These are phyloP conservation scores for Vitis vinifera DNA, from an alignment of 164 flowering plant genomes.

Conservation along the genomic window DNA sequence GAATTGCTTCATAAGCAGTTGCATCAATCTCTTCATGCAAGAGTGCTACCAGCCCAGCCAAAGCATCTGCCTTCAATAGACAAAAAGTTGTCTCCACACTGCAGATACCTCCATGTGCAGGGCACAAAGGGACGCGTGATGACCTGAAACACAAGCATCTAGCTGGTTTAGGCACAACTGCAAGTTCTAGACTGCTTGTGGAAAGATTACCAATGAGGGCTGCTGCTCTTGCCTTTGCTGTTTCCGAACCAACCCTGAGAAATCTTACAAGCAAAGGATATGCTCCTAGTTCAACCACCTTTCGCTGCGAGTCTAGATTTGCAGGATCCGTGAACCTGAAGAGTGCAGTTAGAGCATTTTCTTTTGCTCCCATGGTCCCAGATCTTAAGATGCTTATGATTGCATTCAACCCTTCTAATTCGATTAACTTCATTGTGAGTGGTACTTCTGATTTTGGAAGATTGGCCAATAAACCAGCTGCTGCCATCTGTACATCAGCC, in stretches of 20 bases:
- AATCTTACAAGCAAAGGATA: conserved; percentile 52
- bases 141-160: conserved; percentile 39
- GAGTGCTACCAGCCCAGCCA: conserved; percentile 52
- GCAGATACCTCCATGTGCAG: conserved; percentile 59
- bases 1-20: conserved; percentile 62
- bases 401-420: conserved; percentile 43
- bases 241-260: conserved; percentile 39
- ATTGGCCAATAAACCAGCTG: conserved; percentile 60
- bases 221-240: conserved; percentile 64
- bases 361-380: conserved; percentile 59
- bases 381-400: conserved; percentile 42
- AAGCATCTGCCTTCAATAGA: conserved; percentile 54
- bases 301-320: conserved; percentile 44
- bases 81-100: conserved; percentile 48
- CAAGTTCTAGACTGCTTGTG: conserved; percentile 42
- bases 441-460: conserved; percentile 64
- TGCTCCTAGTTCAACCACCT: conserved; percentile 47
- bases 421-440: conserved; percentile 49
- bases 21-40: conserved; percentile 40
- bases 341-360: conserved; percentile 67
- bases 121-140: conserved; percentile 26
- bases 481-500: conserved; percentile 53
- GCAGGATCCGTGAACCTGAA: conserved; percentile 67
- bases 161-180: conserved; percentile 9
- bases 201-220: conserved; percentile 67